Conservation (phyloP, 768 basidiomycete genomes). For the Mycena filopes region DNA sequence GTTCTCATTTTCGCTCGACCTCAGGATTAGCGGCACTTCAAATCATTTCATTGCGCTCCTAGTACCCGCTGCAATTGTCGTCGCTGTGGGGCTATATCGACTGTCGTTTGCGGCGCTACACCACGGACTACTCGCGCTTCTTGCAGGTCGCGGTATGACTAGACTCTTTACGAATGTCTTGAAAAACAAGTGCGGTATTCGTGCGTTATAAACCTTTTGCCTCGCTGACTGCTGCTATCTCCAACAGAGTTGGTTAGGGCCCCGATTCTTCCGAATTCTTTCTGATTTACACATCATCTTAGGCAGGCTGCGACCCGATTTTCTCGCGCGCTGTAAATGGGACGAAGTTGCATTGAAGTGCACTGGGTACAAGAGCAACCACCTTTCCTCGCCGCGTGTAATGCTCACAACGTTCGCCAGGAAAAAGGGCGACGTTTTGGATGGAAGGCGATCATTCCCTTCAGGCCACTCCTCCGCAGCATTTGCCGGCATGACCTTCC, state of each 20-base stretch:
- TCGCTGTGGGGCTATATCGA: slow-evolving; percentile 49
- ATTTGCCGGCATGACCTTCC: slow-evolving; percentile 72
- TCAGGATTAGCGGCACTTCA: slow-evolving; percentile 61
- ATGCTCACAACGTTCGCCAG: slow-evolving; percentile 36
- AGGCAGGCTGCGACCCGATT: slow-evolving; percentile 74
- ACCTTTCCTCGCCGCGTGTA: neutral
- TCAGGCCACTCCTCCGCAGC: slow-evolving; percentile 77
- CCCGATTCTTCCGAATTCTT: neutral
- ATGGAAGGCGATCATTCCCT: slow-evolving; percentile 72
- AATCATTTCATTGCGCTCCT: slow-evolving; percentile 60
- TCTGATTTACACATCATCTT: slow-evolving; percentile 25
- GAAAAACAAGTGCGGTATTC: slow-evolving; percentile 51
- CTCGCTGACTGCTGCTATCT: slow-evolving; percentile 65
- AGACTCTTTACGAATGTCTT: slow-evolving; percentile 9
- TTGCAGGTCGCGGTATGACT: slow-evolving; percentile 49
- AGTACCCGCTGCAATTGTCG: slow-evolving; percentile 55
- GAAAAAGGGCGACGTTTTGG: slow-evolving; percentile 49
- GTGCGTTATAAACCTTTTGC: slow-evolving; percentile 43
- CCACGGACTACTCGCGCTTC: slow-evolving; percentile 66
- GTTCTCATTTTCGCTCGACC: slow-evolving; percentile 3
- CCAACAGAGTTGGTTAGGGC: slow-evolving; percentile 63
- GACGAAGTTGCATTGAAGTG: slow-evolving; percentile 56
- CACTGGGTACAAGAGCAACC: slow-evolving; percentile 59
- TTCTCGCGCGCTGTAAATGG: slow-evolving; percentile 74
- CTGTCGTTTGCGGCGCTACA: slow-evolving; percentile 64